Evolutionary conservation across 2,329 filamentous ascomycete genomes (phyloP).

Genomic region (Trichoderma citrinoviride): DNA sequence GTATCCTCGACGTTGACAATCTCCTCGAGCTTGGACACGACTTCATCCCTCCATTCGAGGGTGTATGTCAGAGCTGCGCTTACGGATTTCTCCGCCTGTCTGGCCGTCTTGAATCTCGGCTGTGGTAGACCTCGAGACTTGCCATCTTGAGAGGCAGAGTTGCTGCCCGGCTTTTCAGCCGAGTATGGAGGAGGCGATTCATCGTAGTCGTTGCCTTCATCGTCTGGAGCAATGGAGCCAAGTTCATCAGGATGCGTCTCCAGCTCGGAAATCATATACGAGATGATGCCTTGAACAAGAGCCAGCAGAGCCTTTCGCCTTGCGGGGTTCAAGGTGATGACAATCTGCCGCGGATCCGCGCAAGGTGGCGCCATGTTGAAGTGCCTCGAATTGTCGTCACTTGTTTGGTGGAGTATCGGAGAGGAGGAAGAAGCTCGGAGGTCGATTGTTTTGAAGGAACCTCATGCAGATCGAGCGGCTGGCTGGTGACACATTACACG

Average conservation of each 20-base stretch:
- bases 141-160: background rate
- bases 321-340: conserved; percentile 53
- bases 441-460: background rate
- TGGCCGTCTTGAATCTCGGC: conserved; percentile 24
- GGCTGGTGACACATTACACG: background rate
- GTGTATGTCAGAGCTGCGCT: conserved; percentile 64
- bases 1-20: conserved; percentile 55
- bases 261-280: conserved; percentile 53
- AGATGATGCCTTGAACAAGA: conserved; percentile 51
- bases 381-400: background rate
- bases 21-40: conserved; percentile 69
- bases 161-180: background rate
- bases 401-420: background rate
- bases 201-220: conserved; percentile 20
- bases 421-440: background rate
- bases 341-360: conserved; percentile 53
- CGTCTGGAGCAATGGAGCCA: conserved; percentile 31
- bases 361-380: conserved; percentile 52
- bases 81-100: conserved; percentile 38
- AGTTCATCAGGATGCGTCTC: conserved; percentile 38
- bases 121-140: background rate
- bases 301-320: conserved; percentile 51
- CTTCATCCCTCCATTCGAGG: conserved; percentile 71
- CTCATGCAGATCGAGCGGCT: background rate
- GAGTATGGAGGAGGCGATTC: background rate